Evolutionary conservation across 306 rosid genomes (phyloP), one percentile per base, ranked within the genome.

Genomic region (Cucurbita argyrosperma): DNA sequence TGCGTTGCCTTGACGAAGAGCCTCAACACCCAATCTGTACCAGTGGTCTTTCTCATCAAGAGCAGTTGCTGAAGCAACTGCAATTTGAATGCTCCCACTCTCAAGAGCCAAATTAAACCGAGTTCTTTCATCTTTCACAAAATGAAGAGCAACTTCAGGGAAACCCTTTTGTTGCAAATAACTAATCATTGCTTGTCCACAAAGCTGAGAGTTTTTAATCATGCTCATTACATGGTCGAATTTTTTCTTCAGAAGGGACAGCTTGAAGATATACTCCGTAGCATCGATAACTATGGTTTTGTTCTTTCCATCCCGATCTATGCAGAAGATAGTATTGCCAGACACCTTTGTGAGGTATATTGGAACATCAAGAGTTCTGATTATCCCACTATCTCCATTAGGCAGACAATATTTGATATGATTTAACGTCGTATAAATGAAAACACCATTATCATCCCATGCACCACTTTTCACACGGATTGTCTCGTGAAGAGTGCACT

Each of bases 101-200:
- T 90, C 96, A 67, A 92, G 50, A 78, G 98, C 98, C 89, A 92
- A 79, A 77, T 88, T 92, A 82, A 92, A 92, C 75, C 96, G 79
- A 50, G 87, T 88, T 73, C 88, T 90, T 83, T 92, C 98, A 78
- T 92, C 98, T 84, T 88, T 88, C 81, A 90, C 98, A 82, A 92
- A 90, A 85, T 92, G 98, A 67, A 92, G 96, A 39, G 98, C 98
- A 80, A 92, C 93, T 69, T 92, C 98, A 1, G 98, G 98, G 74
- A 87, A 92, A 45, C 98, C 98, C 81, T 90, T 92, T 80, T 90
- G 98, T 79, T 90, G 98, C 80, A 92, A 89, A 83, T 92, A 92
- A 66, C 96, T 91, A 81, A 92, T 92, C 89, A 92, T 71, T 15
- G 98, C 98, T 82, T 90, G 96, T 77, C 98, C 96, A 77, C 96